Base-by-base conservation (phyloP, 108 stramenopile genomes). In the Cylindrotheca closterium region DNA sequence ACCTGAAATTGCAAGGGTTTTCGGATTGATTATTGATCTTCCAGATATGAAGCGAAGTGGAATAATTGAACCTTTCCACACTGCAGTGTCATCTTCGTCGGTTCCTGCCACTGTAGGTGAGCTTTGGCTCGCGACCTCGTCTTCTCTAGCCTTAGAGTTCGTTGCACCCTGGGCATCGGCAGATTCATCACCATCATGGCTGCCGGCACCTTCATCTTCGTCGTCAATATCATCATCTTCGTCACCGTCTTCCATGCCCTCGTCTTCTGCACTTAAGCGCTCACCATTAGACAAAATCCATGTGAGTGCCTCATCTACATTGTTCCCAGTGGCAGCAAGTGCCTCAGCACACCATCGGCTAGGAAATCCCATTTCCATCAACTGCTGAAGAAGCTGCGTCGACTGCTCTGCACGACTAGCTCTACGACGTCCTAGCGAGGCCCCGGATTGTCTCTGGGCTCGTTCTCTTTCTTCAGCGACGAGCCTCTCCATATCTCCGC, bases 351-450 rank as follows among this genome's bases (percentile, higher is more conserved):
- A 96, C 93, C 94, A 98, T 69, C 85, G 84, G 21, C 85, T 74
- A 7, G 97, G 97, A 65, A 98, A 98, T 25, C 97, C 97, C 96
- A 98, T 98, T 68, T 98, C 97, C 24, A 93, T 78, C 21, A 98
- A 82, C 62, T 98, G 96, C 32, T 79, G 81, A 46, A 96, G 73
- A 31, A 89, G 65, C 50, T 89, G 85, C 30, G 64, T 84, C 30
- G 83, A 65, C 42, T 18, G 56, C 31, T 72, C 70, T 27, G 58
- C 48, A 29, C 78, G 62, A 56, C 66, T 66, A 19, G 67, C 71
- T 33, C 85, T 67, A 47, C 79, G 75, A 31, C 87, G 73, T 42
- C 64, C 49, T 28, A 74, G 64, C 18, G 64, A 30, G 2, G 46
- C 50, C 48, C 81, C 64, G 15, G 80, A 65, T 55, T 80, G 78